phyloP scores from a whole-genome alignment of 257 asterid genomes.

The Solanum arcanum region DNA sequence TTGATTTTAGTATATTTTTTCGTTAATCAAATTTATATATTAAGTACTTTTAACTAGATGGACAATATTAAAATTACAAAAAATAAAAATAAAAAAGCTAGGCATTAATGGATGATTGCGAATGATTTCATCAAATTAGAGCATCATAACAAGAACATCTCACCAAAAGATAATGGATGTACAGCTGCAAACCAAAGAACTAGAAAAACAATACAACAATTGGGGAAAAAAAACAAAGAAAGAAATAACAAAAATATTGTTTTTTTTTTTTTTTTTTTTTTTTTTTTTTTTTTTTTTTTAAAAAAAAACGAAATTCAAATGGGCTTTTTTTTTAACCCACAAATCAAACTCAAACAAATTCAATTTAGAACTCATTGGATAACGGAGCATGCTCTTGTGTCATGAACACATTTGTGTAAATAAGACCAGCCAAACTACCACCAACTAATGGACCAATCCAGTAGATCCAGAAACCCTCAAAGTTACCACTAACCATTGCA shows the following conservation, averaged over 20 bases:
- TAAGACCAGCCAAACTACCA: constrained; percentile 7
- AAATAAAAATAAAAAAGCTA: not conserved
- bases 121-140: not conserved
- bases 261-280: not conserved
- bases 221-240: not conserved
- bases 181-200: not conserved
- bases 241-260: not conserved
- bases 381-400: not conserved
- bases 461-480: not conserved
- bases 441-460: constrained; percentile 11
- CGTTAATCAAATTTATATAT: not conserved
- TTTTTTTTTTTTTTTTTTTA: too few relatives aligned
- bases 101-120: not conserved
- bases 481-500: not conserved
- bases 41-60: rapidly evolving
- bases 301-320: not conserved
- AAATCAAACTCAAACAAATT: not conserved
- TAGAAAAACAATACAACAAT: not conserved
- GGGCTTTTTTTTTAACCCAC: not conserved
- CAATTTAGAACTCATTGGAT: not conserved
- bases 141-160: not conserved
- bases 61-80: not conserved
- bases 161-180: not conserved
- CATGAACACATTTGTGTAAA: constrained; percentile 5
- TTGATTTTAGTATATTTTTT: too few relatives aligned